Percentiles rank a stretch among this genome's conserved stretches.
Conservation (phyloP, 148 eudicot species). For the Fagopyrum esculentum region DNA sequence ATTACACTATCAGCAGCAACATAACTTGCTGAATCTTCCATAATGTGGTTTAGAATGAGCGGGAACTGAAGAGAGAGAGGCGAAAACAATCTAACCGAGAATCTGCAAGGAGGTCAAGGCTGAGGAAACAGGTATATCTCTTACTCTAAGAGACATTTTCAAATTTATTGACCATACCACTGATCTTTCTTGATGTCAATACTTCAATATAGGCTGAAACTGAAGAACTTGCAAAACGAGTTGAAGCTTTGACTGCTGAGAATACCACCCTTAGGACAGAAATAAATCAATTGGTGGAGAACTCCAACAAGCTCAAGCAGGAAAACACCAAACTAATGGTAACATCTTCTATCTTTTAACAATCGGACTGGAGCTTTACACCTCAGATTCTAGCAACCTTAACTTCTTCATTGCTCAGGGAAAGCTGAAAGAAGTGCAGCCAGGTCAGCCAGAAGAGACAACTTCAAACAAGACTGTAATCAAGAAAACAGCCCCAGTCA, state of each 20-base stretch:
- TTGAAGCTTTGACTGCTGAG: slow-evolving; percentile 62
- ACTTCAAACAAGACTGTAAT: slow-evolving; percentile 20
- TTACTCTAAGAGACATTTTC: neutral
- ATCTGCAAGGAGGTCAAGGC: slow-evolving; percentile 93
- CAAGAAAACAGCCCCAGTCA: slow-evolving; percentile 29
- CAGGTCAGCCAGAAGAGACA: slow-evolving; percentile 18
- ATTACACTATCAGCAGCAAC: neutral
- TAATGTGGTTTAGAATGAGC: slow-evolving; percentile 46
- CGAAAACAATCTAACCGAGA: slow-evolving; percentile 81
- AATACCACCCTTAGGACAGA: slow-evolving; percentile 65
- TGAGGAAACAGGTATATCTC: slow-evolving; percentile 70
- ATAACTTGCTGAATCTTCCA: neutral
- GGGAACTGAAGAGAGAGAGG: slow-evolving; percentile 75
- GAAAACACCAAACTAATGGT: slow-evolving; percentile 71
- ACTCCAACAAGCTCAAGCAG: slow-evolving; percentile 55
- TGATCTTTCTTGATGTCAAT: slow-evolving; percentile 3
- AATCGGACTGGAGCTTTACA: neutral
- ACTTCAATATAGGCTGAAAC: slow-evolving; percentile 66
- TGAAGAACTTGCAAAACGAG: slow-evolving; percentile 75
- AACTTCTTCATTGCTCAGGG: slow-evolving; percentile 33
- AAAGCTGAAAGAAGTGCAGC: slow-evolving; percentile 38
- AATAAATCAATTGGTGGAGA: slow-evolving; percentile 50
- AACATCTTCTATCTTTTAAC: slow-evolving; percentile 5
- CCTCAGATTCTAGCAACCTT: neutral
- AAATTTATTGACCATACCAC: neutral